phyloP scores from a whole-genome alignment of 2,329 filamentous ascomycete species.

The Fusarium floridanum region DNA sequence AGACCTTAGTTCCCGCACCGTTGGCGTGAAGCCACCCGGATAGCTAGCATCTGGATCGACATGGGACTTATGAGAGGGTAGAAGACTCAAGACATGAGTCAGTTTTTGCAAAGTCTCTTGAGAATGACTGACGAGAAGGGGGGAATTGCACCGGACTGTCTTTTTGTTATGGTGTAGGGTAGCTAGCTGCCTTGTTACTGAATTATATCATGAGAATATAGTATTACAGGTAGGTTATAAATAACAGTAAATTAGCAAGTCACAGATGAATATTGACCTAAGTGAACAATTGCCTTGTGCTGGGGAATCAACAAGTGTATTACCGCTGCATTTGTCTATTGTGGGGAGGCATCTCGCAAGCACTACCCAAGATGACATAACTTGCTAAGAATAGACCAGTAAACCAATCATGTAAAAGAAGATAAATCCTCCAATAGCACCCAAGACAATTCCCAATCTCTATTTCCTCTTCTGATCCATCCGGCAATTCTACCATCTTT shows the following conservation, averaged over 20 bases:
- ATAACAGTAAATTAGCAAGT: too few relatives aligned
- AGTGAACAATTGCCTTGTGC: not conserved
- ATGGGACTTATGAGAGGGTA: not conserved
- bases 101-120: not conserved
- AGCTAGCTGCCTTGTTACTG: too few relatives aligned
- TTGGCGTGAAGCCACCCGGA: not conserved
- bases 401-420: not conserved
- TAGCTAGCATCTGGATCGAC: not conserved
- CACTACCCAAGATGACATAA: not conserved
- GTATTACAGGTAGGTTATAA: not conserved
- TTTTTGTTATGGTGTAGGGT: not conserved
- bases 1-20: not conserved
- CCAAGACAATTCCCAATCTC: not conserved
- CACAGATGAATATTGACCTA: too few relatives aligned
- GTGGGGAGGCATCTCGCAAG: not conserved
- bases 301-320: not conserved
- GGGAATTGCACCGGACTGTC: not conserved
- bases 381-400: not conserved
- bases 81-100: not conserved
- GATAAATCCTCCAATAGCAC: not conserved
- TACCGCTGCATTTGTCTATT: not conserved
- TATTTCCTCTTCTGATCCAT: not conserved
- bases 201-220: not conserved
- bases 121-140: not conserved
- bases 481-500: not conserved